Evolutionary conservation across 169 alveolate species (phyloP), one percentile per base, ranked within the genome.

Genomic region (Cryptosporidium ubiquitum): DNA sequence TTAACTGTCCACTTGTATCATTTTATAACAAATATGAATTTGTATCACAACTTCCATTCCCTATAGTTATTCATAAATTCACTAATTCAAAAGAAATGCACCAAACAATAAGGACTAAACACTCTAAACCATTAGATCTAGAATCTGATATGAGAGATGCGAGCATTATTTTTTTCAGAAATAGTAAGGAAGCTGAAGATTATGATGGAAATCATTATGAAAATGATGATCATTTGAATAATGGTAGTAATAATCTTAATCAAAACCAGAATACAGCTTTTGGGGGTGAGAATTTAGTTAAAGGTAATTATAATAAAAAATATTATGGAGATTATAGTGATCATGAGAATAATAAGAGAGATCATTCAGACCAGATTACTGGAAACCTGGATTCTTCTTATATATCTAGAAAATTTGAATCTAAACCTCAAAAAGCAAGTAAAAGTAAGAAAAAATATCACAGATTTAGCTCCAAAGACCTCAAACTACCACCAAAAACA

Each of bases 401-500:
- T n/a, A n/a, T n/a, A n/a, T n/a, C n/a, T n/a, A n/a, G n/a, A n/a
- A n/a, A n/a, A n/a, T n/a, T 14, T 33, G 52, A 16, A 7, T 31
- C 47, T n/a, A 35, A 35, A 14, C 10, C 71, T 37, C 71, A 12
- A n/a, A 64, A 64, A 10, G 0, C 42, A 3, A 29, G 18, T 29
- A 35, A 35, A 47, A 47, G 20, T 2, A 47, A 47, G 2, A 47
- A 47, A 55, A 55, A 55, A 10, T 55, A 55, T 12, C 37, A 55
- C 29, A n/a, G 66, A 55, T 55, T 55, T 10, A 55, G 37, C 40
- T 52, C 70, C 37, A 52, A 31, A 37, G 85, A 73, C 7, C 55
- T 79, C 23, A 79, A 79, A 49, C 26, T 79, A 29, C 89, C 89
- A 16, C 89, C 89, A 58, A 79, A 33, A 64, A 79, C 89, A 20